Evolutionary conservation across 2,329 filamentous ascomycete genomes (phyloP).

Genomic region (Helotiales sp.): DNA sequence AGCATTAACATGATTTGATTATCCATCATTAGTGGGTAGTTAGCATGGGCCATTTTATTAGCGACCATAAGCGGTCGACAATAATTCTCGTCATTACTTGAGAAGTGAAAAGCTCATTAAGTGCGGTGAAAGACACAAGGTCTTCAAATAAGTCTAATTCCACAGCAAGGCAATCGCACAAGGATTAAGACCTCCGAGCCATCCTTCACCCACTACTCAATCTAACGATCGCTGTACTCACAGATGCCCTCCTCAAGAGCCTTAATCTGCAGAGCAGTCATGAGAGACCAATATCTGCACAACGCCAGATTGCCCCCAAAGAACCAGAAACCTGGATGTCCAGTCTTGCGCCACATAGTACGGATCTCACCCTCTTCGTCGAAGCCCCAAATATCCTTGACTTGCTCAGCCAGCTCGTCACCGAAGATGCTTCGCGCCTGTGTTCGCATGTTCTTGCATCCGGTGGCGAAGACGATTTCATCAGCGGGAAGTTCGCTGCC

Average conservation of each 20-base stretch:
- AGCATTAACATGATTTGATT: too few relatives aligned
- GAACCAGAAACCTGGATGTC: slow-evolving; percentile 56
- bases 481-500: slow-evolving; percentile 56
- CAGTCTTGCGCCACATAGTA: slow-evolving; percentile 52
- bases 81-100: too few relatives aligned
- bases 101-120: too few relatives aligned
- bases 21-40: too few relatives aligned
- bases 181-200: not conserved
- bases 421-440: slow-evolving; percentile 56
- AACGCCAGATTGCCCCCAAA: slow-evolving; percentile 56
- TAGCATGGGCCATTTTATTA: too few relatives aligned
- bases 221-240: slow-evolving; percentile 26
- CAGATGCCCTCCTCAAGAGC: slow-evolving; percentile 32
- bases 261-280: slow-evolving; percentile 52
- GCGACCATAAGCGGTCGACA: too few relatives aligned
- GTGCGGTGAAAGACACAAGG: too few relatives aligned
- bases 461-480: slow-evolving; percentile 55
- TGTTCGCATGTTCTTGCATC: slow-evolving; percentile 60
- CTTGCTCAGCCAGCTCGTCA: slow-evolving; percentile 53
- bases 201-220: not conserved
- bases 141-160: not conserved
- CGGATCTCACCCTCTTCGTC: slow-evolving; percentile 55
- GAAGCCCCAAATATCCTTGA: slow-evolving; percentile 55
- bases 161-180: not conserved
- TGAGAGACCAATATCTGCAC: slow-evolving; percentile 52